Conservation (phyloP, 2,329 filamentous ascomycete species). For the Microascus cirrosus region DNA sequence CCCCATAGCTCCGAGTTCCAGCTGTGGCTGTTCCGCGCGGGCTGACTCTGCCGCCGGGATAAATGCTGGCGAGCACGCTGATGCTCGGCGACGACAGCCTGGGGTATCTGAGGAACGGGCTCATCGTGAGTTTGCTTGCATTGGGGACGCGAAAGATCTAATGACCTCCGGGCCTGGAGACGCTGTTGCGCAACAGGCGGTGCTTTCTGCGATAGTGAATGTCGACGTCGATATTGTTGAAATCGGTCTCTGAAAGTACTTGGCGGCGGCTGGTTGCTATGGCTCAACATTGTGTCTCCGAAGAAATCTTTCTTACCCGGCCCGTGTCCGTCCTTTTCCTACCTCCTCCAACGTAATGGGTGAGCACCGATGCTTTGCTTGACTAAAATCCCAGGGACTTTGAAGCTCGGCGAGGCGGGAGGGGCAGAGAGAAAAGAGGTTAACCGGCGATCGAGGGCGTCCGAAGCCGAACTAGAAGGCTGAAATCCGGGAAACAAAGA, state of each 20-base stretch:
- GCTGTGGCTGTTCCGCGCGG: background rate
- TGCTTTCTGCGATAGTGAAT: background rate
- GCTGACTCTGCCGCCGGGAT: background rate
- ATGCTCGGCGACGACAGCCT: background rate
- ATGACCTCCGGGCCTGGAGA: background rate
- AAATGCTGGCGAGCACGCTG: background rate
- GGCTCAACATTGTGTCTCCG: background rate
- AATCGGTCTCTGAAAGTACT: conserved; percentile 2
- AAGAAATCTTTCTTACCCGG: background rate
- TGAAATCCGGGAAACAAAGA: background rate
- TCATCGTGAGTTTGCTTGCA: background rate
- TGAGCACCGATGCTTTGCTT: background rate
- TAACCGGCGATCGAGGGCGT: background rate
- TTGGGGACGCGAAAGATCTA: background rate
- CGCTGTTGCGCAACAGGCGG: background rate
- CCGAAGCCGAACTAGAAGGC: background rate
- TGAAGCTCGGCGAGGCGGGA: background rate
- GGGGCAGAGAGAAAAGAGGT: background rate
- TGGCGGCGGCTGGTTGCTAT: conserved; percentile 1
- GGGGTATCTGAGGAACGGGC: background rate
- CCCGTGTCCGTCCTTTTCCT: background rate
- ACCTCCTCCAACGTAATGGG: background rate
- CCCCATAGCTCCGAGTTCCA: background rate
- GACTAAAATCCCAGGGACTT: background rate
- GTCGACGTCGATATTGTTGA: background rate